Evolutionary conservation across 2,329 filamentous ascomycete genomes (phyloP), one percentile per base, ranked within the genome.

Genomic region (Neophaeococcomyces aloes): DNA sequence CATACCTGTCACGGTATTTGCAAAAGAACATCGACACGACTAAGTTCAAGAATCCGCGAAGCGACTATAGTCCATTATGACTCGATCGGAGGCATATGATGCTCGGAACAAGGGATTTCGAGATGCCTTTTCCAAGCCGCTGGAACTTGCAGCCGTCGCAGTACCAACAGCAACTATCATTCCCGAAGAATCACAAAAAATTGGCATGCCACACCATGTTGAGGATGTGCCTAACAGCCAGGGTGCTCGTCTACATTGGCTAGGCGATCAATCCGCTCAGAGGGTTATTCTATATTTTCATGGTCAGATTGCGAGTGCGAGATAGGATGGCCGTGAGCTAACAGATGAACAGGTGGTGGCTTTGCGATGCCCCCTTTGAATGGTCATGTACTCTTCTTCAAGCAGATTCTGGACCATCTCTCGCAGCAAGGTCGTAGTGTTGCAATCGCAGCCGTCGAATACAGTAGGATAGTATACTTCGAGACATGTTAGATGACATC

Each of bases 221-320:
- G 31, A 45, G 8, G 46, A 42, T 2, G 21, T 48, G 8, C 46
- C 46, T 5, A 33, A 42, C 21, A 34, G 46, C 10, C 18, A 48
- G 2, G 38, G 34, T 6, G 42, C 46, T 7, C 34, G 37, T 14
- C 14, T 48, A 2, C 46, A 48, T 21, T 48, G 42, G 42, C 23
- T 48, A 4, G 46, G 46, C 5, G 42, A 42, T 15, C 23, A 17
- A 8, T 32, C 36, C 6, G 42, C 42, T 14, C 13, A 36, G 5
- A 48, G 34, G 8, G 37, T 42, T 14, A 21, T 48, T 5, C 38
- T 48, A 0, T 48, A 48, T 18, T 48, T 48, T 21, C 46, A 48
- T 21, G 46, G 46, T 45, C 18, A 10, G 10, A 18, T 25, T 17
- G 18, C 18, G 8, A 4, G 2, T 13, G 35, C 21, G 11, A 6